Conservation (phyloP, 352 stramenopile genomes). For the Phytophthora tentaculata region DNA sequence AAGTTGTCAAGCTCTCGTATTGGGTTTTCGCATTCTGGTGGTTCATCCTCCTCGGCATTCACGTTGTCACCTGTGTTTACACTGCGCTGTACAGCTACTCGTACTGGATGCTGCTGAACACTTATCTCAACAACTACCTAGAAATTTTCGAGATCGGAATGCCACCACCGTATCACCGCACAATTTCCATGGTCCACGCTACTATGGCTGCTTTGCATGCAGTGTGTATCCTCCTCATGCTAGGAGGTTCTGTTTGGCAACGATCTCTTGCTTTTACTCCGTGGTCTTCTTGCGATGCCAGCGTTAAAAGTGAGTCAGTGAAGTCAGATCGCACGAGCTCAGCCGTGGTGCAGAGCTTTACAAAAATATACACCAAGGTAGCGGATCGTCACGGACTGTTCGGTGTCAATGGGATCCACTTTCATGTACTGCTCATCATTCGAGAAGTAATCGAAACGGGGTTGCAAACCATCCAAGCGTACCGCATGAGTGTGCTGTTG, state of each 20-base stretch:
- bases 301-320: neutral
- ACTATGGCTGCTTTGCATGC: neutral
- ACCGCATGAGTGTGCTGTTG: neutral
- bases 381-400: neutral
- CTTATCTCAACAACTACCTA: neutral
- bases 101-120: neutral
- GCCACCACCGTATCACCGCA: neutral
- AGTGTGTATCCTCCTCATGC: neutral
- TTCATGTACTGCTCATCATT: neutral
- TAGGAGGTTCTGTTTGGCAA: neutral
- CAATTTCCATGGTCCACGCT: neutral
- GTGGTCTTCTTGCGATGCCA: neutral
- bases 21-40: neutral
- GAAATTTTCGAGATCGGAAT: neutral
- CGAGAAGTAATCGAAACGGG: neutral
- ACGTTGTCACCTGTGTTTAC: neutral
- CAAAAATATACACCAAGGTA: neutral
- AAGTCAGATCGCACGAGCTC: neutral
- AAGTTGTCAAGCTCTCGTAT: neutral
- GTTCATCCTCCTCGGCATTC: neutral
- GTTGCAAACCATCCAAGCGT: neutral
- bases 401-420: neutral
- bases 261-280: neutral
- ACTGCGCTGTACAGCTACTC: neutral
- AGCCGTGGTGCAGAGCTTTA: neutral